Percentiles rank a stretch among this genome's conserved stretches.
phyloP scores from a whole-genome alignment of 108 stramenopile species.

The Cylindrotheca fusiformis region DNA sequence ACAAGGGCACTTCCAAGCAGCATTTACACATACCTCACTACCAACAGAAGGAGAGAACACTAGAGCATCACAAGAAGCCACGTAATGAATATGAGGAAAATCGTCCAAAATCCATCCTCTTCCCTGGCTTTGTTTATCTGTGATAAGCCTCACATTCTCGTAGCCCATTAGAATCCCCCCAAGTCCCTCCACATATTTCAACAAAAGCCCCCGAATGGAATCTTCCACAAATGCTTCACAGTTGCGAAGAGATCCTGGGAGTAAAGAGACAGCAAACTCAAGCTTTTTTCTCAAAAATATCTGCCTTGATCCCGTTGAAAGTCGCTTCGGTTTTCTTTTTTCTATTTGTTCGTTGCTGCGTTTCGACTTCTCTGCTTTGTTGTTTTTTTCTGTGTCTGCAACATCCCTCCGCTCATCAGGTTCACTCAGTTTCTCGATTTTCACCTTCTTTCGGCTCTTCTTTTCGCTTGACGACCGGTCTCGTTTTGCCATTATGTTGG shows the following conservation, averaged over 20 bases:
- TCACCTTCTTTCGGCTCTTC: conserved; percentile 19
- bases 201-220: conserved; percentile 26
- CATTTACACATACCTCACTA: conserved; percentile 27
- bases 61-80: conserved; percentile 42
- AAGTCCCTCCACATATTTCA: conserved; percentile 48
- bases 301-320: neutral
- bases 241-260: conserved; percentile 39
- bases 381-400: no score
- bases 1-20: neutral
- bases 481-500: conserved; percentile 22
- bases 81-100: conserved; percentile 58
- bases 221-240: conserved; percentile 34
- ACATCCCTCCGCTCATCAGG: neutral
- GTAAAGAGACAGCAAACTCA: conserved; percentile 40
- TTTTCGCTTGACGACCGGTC: conserved; percentile 21
- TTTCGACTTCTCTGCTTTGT: neutral
- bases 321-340: neutral
- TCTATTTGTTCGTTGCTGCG: conserved; percentile 1
- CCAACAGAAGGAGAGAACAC: conserved; percentile 45
- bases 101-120: conserved; percentile 53
- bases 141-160: conserved; percentile 32
- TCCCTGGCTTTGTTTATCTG: conserved; percentile 19
- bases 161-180: conserved; percentile 50
- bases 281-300: conserved; percentile 36
- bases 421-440: no score